Conservation (phyloP, 2,329 filamentous ascomycete genomes). For the Purpureocillium takamizusanense region DNA sequence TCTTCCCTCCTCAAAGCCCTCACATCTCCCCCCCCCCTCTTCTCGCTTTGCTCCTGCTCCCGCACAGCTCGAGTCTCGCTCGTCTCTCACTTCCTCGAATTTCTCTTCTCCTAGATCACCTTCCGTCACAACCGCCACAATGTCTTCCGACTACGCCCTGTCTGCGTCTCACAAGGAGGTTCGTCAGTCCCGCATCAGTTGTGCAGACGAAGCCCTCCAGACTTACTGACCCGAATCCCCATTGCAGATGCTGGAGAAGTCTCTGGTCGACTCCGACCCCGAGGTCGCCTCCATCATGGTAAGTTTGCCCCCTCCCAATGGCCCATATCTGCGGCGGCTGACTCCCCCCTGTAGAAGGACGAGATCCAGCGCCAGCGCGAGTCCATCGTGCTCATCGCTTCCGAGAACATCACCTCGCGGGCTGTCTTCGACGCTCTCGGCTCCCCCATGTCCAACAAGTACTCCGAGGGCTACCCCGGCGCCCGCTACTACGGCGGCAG, state of each 20-base stretch:
- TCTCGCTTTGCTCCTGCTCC: too few relatives aligned
- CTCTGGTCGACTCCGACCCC: conserved; percentile 81
- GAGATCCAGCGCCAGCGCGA: conserved; percentile 96
- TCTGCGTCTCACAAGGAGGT: conserved; percentile 47
- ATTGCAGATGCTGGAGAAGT: conserved; percentile 87
- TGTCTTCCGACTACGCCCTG: conserved; percentile 42
- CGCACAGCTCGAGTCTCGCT: background rate
- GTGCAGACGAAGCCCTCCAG: conserved; percentile 5
- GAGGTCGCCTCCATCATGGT: conserved; percentile 98
- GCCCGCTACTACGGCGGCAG: conserved; percentile 99
- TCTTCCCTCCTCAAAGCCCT: conserved; percentile 2
- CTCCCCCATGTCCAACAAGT: conserved; percentile 96
- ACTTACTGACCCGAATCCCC: conserved; percentile 6
- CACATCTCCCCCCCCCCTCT: too few relatives aligned
- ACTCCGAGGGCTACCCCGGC: conserved; percentile 96
- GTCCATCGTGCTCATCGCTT: conserved; percentile 97
- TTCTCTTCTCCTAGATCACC: conserved; percentile 1
- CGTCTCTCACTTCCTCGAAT: background rate
- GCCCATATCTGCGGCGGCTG: conserved; percentile 11
- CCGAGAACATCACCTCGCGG: conserved; percentile 97
- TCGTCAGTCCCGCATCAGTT: conserved; percentile 9
- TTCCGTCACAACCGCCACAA: conserved; percentile 17
- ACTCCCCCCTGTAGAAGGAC: conserved; percentile 54
- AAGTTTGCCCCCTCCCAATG: conserved; percentile 21
- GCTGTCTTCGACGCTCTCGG: conserved; percentile 97